Evolutionary conservation across 306 rosid genomes (phyloP).

Genomic region (Fragaria ananassa): DNA sequence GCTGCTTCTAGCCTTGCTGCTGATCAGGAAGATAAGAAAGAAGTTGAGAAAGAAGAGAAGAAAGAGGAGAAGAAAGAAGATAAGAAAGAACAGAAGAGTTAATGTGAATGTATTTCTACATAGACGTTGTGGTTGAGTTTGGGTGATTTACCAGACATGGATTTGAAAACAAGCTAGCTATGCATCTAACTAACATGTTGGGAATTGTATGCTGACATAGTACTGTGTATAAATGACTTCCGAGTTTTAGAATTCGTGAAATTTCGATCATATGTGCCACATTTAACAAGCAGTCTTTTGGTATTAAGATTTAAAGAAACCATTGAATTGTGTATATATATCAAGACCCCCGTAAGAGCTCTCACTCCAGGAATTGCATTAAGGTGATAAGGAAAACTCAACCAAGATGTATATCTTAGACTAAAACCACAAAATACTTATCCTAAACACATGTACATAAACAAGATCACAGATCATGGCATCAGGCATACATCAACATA

Average conservation of each 20-base stretch:
- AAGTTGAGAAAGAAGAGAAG: conserved; percentile 8
- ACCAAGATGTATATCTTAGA: too few relatives aligned
- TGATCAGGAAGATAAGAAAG: conserved; percentile 25
- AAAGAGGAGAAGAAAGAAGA: conserved; percentile 10
- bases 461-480: too few relatives aligned
- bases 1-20: conserved; percentile 19
- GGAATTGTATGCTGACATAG: not conserved
- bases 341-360: not conserved
- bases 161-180: conserved; percentile 8
- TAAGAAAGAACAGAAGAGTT: conserved; percentile 12
- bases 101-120: conserved; percentile 1
- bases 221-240: not conserved
- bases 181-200: not conserved
- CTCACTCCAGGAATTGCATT: not conserved
- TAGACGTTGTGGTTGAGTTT: not conserved
- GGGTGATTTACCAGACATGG: conserved; percentile 11
- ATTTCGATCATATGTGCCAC: not conserved
- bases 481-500: too few relatives aligned
- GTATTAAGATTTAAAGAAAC: not conserved
- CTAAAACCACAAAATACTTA: too few relatives aligned
- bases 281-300: not conserved
- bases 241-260: not conserved
- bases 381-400: too few relatives aligned
- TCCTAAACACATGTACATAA: too few relatives aligned
- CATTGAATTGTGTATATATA: not conserved